These are phyloP conservation scores for Coemansia sp. DNA, from an alignment of 192 early-diverging fungal genomes.

Conservation along the genomic window DNA sequence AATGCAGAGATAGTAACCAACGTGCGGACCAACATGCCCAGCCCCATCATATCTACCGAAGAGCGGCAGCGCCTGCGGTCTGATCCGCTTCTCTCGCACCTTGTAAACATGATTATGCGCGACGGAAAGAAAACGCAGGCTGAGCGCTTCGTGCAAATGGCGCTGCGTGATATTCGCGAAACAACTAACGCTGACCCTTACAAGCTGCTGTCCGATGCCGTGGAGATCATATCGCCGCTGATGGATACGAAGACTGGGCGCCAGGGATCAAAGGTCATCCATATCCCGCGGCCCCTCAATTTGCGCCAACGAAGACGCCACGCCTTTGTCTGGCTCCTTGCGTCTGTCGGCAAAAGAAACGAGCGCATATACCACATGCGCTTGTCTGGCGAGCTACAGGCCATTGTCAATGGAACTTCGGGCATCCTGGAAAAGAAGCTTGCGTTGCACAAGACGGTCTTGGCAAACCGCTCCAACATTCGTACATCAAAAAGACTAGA, in stretches of 20 bases:
- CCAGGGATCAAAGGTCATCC: slow-evolving; percentile 79
- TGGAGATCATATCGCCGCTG: slow-evolving; percentile 72
- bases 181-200: slow-evolving; percentile 68
- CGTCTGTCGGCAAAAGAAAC: slow-evolving; percentile 64
- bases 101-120: slow-evolving; percentile 90
- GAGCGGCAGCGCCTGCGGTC: slow-evolving; percentile 48
- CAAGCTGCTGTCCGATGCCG: slow-evolving; percentile 63
- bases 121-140: slow-evolving; percentile 87
- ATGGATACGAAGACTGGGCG: slow-evolving; percentile 69
- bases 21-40: slow-evolving; percentile 17
- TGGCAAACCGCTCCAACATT: slow-evolving; percentile 79
- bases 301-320: slow-evolving; percentile 71
- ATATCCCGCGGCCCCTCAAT: slow-evolving; percentile 75
- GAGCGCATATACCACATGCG: slow-evolving; percentile 68
- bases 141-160: slow-evolving; percentile 63
- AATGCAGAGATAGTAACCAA: slow-evolving; percentile 28
- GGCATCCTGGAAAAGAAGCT: slow-evolving; percentile 71
- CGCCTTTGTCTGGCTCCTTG: slow-evolving; percentile 86
- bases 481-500: slow-evolving; percentile 10
- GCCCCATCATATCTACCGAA: slow-evolving; percentile 26
- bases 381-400: slow-evolving; percentile 76
- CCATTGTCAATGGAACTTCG: slow-evolving; percentile 72
- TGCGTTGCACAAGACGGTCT: slow-evolving; percentile 74
- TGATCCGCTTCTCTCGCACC: slow-evolving; percentile 70
- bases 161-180: slow-evolving; percentile 65